Evolutionary conservation across 140 eudicot genomes (phyloP).

Genomic region (Flaveria floridana): DNA sequence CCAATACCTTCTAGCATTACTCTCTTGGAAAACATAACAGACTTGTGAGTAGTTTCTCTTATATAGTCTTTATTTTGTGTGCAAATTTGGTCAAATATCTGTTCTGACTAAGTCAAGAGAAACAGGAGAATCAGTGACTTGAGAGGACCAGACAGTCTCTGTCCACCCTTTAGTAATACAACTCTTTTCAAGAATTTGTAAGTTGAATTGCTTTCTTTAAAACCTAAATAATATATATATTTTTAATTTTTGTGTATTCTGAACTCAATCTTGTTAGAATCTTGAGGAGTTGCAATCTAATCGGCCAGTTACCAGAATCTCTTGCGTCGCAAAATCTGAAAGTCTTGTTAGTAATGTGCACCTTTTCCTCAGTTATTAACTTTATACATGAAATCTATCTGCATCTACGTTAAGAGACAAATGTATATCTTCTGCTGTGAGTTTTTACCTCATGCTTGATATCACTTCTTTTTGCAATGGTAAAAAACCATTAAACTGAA

Average conservation of each 20-base stretch:
- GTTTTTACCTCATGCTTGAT: no score
- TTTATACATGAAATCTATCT: not conserved
- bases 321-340: constrained; percentile 29
- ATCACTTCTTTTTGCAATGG: no score
- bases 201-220: constrained; percentile 31
- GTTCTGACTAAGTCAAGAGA: constrained; percentile 14
- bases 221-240: not conserved
- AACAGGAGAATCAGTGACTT: constrained; percentile 85
- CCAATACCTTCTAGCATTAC: constrained; percentile 66
- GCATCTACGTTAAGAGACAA: not conserved
- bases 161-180: constrained; percentile 42
- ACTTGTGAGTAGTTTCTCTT: constrained; percentile 48
- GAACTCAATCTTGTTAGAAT: constrained; percentile 44
- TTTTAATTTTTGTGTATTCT: not conserved
- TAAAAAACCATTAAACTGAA: no score
- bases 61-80: not conserved
- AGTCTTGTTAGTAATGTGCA: constrained; percentile 50
- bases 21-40: constrained; percentile 42
- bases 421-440: no score
- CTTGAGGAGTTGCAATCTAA: constrained; percentile 70
- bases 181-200: constrained; percentile 49
- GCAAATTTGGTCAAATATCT: constrained; percentile 4
- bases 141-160: constrained; percentile 43
- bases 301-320: constrained; percentile 51
- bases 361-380: constrained; percentile 2